Percentiles rank a stretch among this genome's conserved stretches.
Evolutionary conservation across 164 flowering plant genomes (phyloP).

Genomic region (Berberis vulgaris): DNA sequence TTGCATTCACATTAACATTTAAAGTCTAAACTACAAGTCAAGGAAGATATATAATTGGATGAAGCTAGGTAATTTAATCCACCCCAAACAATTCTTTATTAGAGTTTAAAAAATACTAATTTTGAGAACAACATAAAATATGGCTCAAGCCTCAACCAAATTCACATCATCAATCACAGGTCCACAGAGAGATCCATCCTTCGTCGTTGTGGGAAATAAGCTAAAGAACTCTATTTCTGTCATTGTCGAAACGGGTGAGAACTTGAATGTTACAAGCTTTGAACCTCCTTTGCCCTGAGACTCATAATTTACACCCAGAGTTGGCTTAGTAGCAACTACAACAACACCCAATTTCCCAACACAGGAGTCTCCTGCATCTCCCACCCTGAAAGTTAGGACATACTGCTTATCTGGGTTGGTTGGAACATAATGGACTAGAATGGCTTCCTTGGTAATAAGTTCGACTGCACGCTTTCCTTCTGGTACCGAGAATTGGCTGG

Average conservation of each 20-base stretch:
- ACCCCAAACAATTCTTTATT: too few species aligned
- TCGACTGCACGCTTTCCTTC: constrained; percentile 68
- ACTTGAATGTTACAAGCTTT: constrained; percentile 40
- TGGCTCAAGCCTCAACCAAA: constrained; percentile 28
- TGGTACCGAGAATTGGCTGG: constrained; percentile 56
- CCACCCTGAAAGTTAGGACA: constrained; percentile 48
- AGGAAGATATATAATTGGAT: too few species aligned
- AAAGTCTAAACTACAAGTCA: too few species aligned
- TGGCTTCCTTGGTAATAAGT: constrained; percentile 73
- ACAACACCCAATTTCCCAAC: constrained; percentile 64
- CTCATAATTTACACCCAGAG: constrained; percentile 38
- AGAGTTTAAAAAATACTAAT: too few species aligned
- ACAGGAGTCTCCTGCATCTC: constrained; percentile 62
- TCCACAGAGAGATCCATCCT: constrained; percentile 70
- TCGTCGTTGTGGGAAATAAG: constrained; percentile 51
- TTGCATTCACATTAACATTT: too few species aligned
- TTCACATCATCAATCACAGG: constrained; percentile 71
- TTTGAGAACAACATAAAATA: too few species aligned
- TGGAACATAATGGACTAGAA: constrained; percentile 47
- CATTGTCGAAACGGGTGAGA: constrained; percentile 33
- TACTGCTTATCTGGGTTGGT: constrained; percentile 43
- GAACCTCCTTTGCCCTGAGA: constrained; percentile 73
- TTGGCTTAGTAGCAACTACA: constrained; percentile 46
- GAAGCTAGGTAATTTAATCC: too few species aligned
- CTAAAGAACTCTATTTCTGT: constrained; percentile 58